Percentiles rank a stretch among this genome's conserved stretches.
phyloP scores from a whole-genome alignment of 352 stramenopile genomes.

The Pythium monospermum region DNA sequence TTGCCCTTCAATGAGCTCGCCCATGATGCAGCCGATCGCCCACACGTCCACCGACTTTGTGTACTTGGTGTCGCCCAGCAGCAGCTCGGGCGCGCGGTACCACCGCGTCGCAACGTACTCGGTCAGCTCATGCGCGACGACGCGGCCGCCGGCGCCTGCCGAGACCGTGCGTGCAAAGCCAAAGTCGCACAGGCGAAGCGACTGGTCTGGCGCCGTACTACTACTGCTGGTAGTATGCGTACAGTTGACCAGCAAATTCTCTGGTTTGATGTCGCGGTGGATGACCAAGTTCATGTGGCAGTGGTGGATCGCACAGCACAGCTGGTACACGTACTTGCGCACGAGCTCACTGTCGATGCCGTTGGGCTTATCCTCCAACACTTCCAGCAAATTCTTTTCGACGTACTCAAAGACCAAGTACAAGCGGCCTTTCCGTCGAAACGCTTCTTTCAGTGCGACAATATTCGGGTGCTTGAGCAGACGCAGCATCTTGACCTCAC shows the following conservation, averaged over 20 bases:
- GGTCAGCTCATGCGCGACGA: conserved; percentile 92
- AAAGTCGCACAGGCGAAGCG: conserved; percentile 99
- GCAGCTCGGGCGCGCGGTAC: conserved; percentile 98
- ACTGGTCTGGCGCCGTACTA: conserved; percentile 90
- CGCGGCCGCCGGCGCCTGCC: conserved; percentile 27
- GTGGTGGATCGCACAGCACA: conserved; percentile 95
- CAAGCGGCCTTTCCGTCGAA: conserved; percentile 93
- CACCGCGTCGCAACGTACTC: conserved; percentile 98
- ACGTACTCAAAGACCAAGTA: conserved; percentile 99
- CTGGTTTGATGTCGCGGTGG: conserved; percentile 99
- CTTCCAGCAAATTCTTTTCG: conserved; percentile 94
- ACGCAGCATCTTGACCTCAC: conserved; percentile 98
- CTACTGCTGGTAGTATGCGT: too few species aligned
- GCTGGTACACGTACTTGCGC: conserved; percentile 98
- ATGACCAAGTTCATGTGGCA: conserved; percentile 97
- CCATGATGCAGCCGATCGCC: conserved; percentile 97
- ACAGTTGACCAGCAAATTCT: conserved; percentile 98
- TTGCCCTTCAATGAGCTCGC: conserved; percentile 95
- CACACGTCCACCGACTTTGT: conserved; percentile 95
- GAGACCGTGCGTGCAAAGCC: conserved; percentile 88
- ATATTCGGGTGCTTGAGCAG: conserved; percentile 98
- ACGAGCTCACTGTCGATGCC: conserved; percentile 91
- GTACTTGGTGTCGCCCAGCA: conserved; percentile 99
- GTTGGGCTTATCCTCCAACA: conserved; percentile 89
- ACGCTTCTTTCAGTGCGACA: conserved; percentile 96